Percentiles rank a stretch among this genome's conserved stretches.
phyloP scores from a whole-genome alignment of 345 rosid genomes.

The Euphorbia peplus region DNA sequence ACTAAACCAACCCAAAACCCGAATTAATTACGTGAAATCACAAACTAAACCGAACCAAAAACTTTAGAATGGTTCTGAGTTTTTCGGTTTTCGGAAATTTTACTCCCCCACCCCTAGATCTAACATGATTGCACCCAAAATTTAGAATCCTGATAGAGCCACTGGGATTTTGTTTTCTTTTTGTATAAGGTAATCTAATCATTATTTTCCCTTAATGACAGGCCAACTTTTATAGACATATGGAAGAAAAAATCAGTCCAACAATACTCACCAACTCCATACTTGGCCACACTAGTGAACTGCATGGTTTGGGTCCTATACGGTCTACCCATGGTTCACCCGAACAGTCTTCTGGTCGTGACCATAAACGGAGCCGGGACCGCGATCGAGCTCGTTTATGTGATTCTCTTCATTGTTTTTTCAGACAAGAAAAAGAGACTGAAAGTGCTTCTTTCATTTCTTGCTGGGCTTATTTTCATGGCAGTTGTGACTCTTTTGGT shows the following conservation, averaged over 20 bases:
- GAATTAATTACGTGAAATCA: no score
- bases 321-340: constrained; percentile 75
- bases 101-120: no score
- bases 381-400: constrained; percentile 49
- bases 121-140: no score
- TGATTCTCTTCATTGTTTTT: constrained; percentile 43
- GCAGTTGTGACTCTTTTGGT: constrained; percentile 31
- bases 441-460: constrained; percentile 24
- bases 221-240: constrained; percentile 75
- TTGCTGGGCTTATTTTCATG: constrained; percentile 40
- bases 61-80: no score
- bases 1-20: no score
- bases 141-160: no score
- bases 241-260: constrained; percentile 72
- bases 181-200: no score
- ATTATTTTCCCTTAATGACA: constrained; percentile 25
- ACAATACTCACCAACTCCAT: constrained; percentile 71
- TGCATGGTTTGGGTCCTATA: constrained; percentile 81
- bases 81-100: no score
- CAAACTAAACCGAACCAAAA: no score
- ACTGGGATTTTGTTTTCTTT: no score
- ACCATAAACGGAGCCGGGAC: constrained; percentile 75
- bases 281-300: constrained; percentile 73
- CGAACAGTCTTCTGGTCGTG: constrained; percentile 56
- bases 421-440: constrained; percentile 40